phyloP scores from a whole-genome alignment of 2,329 filamentous ascomycete species.

The Fusarium xylarioides region DNA sequence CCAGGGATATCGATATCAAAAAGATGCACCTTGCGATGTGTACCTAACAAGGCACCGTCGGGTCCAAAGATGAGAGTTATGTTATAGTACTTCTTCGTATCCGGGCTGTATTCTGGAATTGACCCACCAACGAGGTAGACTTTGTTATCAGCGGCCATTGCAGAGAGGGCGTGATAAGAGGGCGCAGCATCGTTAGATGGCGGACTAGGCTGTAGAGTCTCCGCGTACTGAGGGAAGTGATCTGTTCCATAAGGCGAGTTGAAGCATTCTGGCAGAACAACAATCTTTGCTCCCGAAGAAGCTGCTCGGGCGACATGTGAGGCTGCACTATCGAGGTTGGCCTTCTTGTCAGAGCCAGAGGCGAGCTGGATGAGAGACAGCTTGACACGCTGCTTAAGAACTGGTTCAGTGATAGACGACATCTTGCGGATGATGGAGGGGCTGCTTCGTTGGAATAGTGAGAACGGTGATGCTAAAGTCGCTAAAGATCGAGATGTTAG shows the following conservation, averaged over 20 bases:
- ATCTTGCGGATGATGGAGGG: conserved; percentile 46
- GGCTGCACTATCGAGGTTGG: conserved; percentile 84
- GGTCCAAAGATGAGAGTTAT: conserved; percentile 87
- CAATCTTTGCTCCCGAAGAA: conserved; percentile 77
- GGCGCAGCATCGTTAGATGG: conserved; percentile 76
- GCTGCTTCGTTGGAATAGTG: conserved; percentile 26
- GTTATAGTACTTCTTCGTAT: conserved; percentile 80
- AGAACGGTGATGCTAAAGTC: conserved; percentile 16
- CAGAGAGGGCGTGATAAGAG: conserved; percentile 84
- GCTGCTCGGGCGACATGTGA: conserved; percentile 86
- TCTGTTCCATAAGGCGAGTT: conserved; percentile 95
- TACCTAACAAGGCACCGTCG: conserved; percentile 79
- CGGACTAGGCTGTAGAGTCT: conserved; percentile 81
- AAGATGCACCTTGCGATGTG: conserved; percentile 92
- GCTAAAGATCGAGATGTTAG: conserved; percentile 20
- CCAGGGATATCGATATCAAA: conserved; percentile 99
- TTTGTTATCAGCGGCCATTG: conserved; percentile 79
- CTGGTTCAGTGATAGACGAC: conserved; percentile 45
- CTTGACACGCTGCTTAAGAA: conserved; percentile 81
- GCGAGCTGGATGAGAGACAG: conserved; percentile 85
- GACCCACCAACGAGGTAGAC: conserved; percentile 90
- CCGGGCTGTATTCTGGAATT: conserved; percentile 79
- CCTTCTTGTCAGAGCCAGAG: conserved; percentile 81
- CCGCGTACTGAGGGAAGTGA: conserved; percentile 92
- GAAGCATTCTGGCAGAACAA: conserved; percentile 98